Base-by-base conservation (phyloP, 371 early-diverging fungal species). In the Rhizopus sp. region DNA sequence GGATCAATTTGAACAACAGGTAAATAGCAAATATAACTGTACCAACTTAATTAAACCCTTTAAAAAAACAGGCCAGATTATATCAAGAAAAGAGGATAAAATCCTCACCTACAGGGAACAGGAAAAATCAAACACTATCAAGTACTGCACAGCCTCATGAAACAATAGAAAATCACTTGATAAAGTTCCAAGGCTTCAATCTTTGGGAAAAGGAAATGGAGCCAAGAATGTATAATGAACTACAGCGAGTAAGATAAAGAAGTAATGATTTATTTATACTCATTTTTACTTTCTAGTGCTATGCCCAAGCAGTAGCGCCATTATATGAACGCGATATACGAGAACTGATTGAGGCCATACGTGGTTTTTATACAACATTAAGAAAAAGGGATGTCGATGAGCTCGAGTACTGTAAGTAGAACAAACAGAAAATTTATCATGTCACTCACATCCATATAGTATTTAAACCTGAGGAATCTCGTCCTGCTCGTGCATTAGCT, bases 161-260 rank as follows among this genome's bases (percentile, higher is more conserved):
- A 30, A 62, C 73, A 0, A 68, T 94, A 5, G 93, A 94, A 70
- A 84, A 87, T 51, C 79, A 83, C 44, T 69, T 96, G 39, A 85
- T 86, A 53, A 84, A 84, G 62, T 96, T 92, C 55, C 87, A 91
- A n/a, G 91, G 92, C 0, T 77, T 96, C 54, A 81, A 91, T 38
- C 64, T 87, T n/a, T 98, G 97, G 96, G 81, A 95, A 52, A 90
- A 92, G 55, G 94, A 93, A 54, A 85, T 93, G 75, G 96, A 96
- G 59, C 84, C 93, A 6, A 72, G 93, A 31, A 83, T 90, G 56
- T 92, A 94, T 68, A 84, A 83, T 52, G 96, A 96, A 54, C 68
- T 97, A 5, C 94, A 91, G 56, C 84, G 88, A 77, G 91, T 90
- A 73, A 57, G 62, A 42, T 50, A 3, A 23, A 23, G 23, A 13